Conservation (phyloP, 2,329 filamentous ascomycete species). For the Trichophaea hybrida region DNA sequence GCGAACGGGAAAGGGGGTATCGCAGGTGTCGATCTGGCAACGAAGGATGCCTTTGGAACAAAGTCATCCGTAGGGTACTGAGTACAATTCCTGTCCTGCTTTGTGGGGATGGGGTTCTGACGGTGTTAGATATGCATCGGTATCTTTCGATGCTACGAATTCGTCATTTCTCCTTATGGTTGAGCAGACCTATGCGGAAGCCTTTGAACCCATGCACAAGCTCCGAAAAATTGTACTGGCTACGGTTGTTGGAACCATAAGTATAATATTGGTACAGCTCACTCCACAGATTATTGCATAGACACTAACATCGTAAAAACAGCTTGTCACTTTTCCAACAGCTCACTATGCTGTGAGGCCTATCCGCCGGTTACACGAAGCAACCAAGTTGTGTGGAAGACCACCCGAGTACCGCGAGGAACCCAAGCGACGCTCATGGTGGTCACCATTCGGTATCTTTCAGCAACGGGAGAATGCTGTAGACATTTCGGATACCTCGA, state of each 20-base stretch:
- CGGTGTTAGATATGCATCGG: not conserved
- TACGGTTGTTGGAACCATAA: constrained; percentile 69
- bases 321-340: constrained; percentile 43
- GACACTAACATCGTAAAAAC: too few relatives aligned
- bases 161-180: constrained; percentile 43
- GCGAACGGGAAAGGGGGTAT: not conserved
- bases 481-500: constrained; percentile 1
- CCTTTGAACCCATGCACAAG: constrained; percentile 58
- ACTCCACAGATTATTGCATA: too few relatives aligned
- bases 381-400: constrained; percentile 4
- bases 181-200: constrained; percentile 60
- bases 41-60: constrained; percentile 1
- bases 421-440: constrained; percentile 3
- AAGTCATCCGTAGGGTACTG: not conserved
- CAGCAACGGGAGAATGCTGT: not conserved
- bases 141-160: constrained; percentile 4
- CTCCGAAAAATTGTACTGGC: constrained; percentile 65
- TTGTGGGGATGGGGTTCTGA: not conserved
- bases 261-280: constrained; percentile 47
- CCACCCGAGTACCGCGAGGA: constrained; percentile 7
- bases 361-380: constrained; percentile 35
- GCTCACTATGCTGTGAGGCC: constrained; percentile 71
- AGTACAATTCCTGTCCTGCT: not conserved
- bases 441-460: not conserved
- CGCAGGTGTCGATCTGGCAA: not conserved